Percentiles rank a stretch among this genome's conserved stretches.
These are phyloP conservation scores for Ascoidea rubescens DNA, from an alignment of 805 yeast species.

Conservation along the genomic window DNA sequence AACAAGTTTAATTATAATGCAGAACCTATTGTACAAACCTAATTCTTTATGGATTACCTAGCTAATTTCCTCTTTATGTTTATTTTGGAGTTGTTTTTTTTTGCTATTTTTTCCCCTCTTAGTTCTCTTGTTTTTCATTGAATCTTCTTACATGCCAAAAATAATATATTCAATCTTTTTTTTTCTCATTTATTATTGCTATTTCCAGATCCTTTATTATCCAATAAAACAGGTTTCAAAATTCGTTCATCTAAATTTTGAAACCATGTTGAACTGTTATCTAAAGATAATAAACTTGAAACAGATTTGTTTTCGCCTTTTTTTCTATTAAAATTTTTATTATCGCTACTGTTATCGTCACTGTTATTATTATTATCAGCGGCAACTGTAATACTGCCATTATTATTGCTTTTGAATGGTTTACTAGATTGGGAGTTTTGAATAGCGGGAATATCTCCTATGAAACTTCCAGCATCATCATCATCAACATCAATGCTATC, in stretches of 20 bases:
- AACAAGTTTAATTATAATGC: no score
- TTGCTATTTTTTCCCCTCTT: no score
- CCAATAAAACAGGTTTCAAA: constrained; percentile 80
- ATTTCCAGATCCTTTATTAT: constrained; percentile 19
- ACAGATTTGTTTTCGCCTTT: constrained; percentile 7
- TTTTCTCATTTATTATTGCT: neutral
- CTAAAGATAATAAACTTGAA: constrained; percentile 28
- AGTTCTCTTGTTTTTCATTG: no score
- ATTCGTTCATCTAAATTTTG: constrained; percentile 88
- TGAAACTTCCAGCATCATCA: constrained; percentile 21
- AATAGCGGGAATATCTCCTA: constrained; percentile 22
- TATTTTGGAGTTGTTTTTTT: no score
- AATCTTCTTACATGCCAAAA: no score
- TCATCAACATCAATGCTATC: constrained; percentile 7
- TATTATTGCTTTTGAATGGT: constrained; percentile 11
- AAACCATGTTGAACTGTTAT: constrained; percentile 83
- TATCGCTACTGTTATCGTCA: neutral
- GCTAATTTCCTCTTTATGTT: no score
- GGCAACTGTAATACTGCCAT: neutral
- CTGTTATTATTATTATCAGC: neutral
- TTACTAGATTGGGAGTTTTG: neutral
- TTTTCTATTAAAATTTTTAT: neutral
- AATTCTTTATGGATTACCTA: no score
- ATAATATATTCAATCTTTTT: no score
- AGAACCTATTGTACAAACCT: no score